Percentiles rank a stretch among this genome's conserved stretches.
Conservation (phyloP, 495 filamentous ascomycete genomes). For the Penicillium malachiteum region DNA sequence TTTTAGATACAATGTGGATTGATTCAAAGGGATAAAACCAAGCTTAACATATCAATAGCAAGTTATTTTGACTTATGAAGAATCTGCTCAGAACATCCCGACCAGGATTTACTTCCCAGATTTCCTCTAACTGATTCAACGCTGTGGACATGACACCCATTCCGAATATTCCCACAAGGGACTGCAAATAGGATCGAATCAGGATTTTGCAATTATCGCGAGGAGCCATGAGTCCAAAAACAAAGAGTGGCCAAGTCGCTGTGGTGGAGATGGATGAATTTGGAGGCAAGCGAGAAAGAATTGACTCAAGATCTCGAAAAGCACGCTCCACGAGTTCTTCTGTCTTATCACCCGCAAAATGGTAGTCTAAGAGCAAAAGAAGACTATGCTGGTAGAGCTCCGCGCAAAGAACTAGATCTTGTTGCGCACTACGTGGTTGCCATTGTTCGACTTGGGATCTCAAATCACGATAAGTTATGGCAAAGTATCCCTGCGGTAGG, state of each 20-base stretch:
- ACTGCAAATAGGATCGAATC: constrained; percentile 9
- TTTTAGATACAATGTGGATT: not conserved
- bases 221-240: constrained; percentile 10
- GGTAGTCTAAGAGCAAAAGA: constrained; percentile 15
- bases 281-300: constrained; percentile 13
- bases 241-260: constrained; percentile 18
- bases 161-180: constrained; percentile 8
- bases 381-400: constrained; percentile 19
- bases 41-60: constrained; percentile 15
- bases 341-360: not conserved
- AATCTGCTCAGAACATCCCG: constrained; percentile 9
- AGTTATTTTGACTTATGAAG: constrained; percentile 11
- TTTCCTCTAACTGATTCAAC: constrained; percentile 12
- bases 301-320: constrained; percentile 3
- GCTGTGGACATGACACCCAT: constrained; percentile 21
- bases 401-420: constrained; percentile 13
- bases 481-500: not conserved
- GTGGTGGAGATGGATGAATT: constrained; percentile 16
- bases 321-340: constrained; percentile 5
- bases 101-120: constrained; percentile 6
- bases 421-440: constrained; percentile 9
- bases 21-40: not conserved
- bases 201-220: constrained; percentile 1
- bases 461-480: not conserved
- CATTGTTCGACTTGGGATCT: constrained; percentile 7